Conservation (phyloP, 2,329 filamentous ascomycete genomes). For the Fusarium penzigii region DNA sequence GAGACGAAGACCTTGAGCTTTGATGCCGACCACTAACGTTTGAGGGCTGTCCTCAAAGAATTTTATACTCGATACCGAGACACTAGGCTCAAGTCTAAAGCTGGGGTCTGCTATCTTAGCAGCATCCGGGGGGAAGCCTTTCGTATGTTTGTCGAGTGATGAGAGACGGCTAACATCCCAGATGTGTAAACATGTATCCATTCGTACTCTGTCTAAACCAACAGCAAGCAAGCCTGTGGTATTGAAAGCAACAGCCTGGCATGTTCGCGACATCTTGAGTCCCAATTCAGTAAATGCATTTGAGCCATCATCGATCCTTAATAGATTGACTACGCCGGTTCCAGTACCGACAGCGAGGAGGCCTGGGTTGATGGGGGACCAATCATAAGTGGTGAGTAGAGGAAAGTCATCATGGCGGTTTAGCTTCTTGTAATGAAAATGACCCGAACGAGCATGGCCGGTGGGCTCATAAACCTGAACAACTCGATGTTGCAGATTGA, state of each 20-base stretch:
- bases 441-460: conserved; percentile 56
- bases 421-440: conserved; percentile 58
- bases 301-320: conserved; percentile 71
- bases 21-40: conserved; percentile 74
- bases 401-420: conserved; percentile 65
- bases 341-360: conserved; percentile 75
- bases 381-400: conserved; percentile 65
- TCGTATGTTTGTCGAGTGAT: conserved; percentile 45
- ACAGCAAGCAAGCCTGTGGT: conserved; percentile 72
- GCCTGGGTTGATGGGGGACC: conserved; percentile 62
- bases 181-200: conserved; percentile 79
- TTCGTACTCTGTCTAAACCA: conserved; percentile 77
- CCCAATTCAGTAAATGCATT: conserved; percentile 66
- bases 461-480: conserved; percentile 65
- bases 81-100: conserved; percentile 62
- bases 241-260: conserved; percentile 81
- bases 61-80: conserved; percentile 79
- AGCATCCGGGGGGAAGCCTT: conserved; percentile 52
- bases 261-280: conserved; percentile 74
- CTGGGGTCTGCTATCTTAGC: conserved; percentile 57
- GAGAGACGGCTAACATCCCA: conserved; percentile 73
- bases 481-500: conserved; percentile 64
- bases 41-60: conserved; percentile 80
- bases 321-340: conserved; percentile 72
- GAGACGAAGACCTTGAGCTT: conserved; percentile 71